phyloP scores from a whole-genome alignment of 108 stramenopile genomes.

The Asterionellopsis glacialis region DNA sequence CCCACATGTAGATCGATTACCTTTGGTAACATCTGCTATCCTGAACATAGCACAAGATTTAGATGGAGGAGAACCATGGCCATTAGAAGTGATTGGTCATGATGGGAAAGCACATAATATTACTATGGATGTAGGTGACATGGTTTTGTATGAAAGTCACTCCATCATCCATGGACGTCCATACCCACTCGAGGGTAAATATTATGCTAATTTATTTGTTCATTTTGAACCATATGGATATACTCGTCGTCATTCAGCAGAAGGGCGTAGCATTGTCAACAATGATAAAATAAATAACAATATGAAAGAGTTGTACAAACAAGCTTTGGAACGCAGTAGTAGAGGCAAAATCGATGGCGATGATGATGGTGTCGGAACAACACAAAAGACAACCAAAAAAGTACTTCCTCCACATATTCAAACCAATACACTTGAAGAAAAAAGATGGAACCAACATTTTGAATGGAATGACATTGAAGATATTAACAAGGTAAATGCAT shows the following conservation, averaged over 20 bases:
- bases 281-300: conserved; percentile 36
- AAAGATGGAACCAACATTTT: conserved; percentile 32
- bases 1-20: conserved; percentile 89
- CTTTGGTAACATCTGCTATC: conserved; percentile 86
- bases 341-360: neutral
- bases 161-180: conserved; percentile 92
- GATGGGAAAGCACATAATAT: conserved; percentile 83
- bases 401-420: neutral
- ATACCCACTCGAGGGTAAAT: conserved; percentile 74
- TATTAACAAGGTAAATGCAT: no score
- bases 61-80: conserved; percentile 78
- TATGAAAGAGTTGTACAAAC: conserved; percentile 2
- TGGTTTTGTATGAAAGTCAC: conserved; percentile 89
- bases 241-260: conserved; percentile 26
- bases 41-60: conserved; percentile 84
- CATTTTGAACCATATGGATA: conserved; percentile 85
- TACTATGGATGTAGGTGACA: conserved; percentile 87
- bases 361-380: no score
- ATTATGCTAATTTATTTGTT: conserved; percentile 80
- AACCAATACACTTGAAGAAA: conserved; percentile 11
- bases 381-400: no score
- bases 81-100: conserved; percentile 87
- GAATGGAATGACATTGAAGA: neutral
- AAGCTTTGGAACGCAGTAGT: neutral
- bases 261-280: no score